Evolutionary conservation across 768 basidiomycete genomes (phyloP).

Genomic region (Boletus sp.): DNA sequence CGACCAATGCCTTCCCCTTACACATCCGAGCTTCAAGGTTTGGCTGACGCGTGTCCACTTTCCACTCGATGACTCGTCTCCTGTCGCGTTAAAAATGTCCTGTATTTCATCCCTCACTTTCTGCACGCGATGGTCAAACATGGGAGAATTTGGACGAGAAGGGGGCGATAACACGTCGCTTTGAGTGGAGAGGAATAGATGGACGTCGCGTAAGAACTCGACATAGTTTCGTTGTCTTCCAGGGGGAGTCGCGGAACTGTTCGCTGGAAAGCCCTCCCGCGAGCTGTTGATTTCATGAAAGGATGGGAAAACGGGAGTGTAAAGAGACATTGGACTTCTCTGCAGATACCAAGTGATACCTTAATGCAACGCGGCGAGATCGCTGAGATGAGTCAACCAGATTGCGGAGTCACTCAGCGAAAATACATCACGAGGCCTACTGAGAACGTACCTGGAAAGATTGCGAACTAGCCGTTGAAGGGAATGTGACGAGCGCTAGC

Average conservation of each 20-base stretch:
- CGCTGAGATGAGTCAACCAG: background rate
- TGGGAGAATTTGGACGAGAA: constrained; percentile 35
- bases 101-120: constrained; percentile 35
- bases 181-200: constrained; percentile 33
- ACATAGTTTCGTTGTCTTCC: constrained; percentile 19
- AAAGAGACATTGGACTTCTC: constrained; percentile 30
- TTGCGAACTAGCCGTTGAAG: background rate
- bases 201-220: constrained; percentile 31
- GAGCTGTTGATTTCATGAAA: constrained; percentile 6
- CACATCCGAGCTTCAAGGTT: constrained; percentile 40
- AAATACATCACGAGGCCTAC: background rate
- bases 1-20: constrained; percentile 35
- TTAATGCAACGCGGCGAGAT: background rate
- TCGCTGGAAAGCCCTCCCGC: constrained; percentile 8
- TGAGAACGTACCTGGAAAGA: constrained; percentile 6
- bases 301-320: constrained; percentile 35
- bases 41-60: constrained; percentile 47
- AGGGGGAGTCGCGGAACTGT: background rate
- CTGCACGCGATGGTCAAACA: constrained; percentile 26
- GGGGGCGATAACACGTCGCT: constrained; percentile 34
- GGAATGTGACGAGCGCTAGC: background rate
- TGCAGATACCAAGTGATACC: background rate
- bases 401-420: background rate
- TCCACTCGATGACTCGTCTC: constrained; percentile 41
- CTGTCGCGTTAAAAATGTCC: constrained; percentile 36